Base-by-base conservation (phyloP, 2,329 filamentous ascomycete genomes). In the Paradendryphiella salina region DNA sequence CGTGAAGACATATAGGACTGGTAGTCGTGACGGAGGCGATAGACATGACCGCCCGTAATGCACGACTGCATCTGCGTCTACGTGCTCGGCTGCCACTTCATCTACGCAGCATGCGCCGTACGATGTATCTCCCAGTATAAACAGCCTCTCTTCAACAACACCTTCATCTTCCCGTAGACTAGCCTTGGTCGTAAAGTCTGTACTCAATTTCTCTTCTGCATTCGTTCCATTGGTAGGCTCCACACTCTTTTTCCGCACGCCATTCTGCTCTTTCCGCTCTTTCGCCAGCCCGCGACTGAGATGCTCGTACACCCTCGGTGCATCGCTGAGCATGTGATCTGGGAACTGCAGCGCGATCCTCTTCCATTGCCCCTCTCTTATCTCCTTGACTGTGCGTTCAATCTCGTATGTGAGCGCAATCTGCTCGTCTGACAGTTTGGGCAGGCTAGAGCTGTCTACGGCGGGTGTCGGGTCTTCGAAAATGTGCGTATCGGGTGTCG, bases 31-130 rank as follows among this genome's bases (percentile, higher is more conserved):
- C 0, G 93, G 96, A 0, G 93, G 93, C 6, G 91, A 96, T 18
- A 99, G 79, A 68, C 94, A 99, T 0, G 93, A 88, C 44, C 94
- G 82, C 3, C 94, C 94, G 64, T 97, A 99, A 71, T 99, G 94
- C 11, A 99, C 87, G 1, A 97, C 89, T 0, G 91, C 89, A 55
- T 97, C 88, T 5, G 94, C 92, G 64, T 90, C 82, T 13, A 90
- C 88, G 71, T 99, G 94, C 72, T 99, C 92, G 2, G 94, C 94
- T 0, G 94, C 94, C 33, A 97, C 87, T 76, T 99, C 94, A 67
- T 99, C 94, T 14, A 97, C 92, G 67, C 94, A 99, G 75, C 94
- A 99, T 0, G 93, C 87, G 52, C 94, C 95, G 74, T 97, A 99
- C 1, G 93, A 96, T 2, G 94, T 97, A 73, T 99, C 94, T 26